Evolutionary conservation across 2,329 filamentous ascomycete genomes (phyloP), one percentile per base, ranked within the genome.

Genomic region (Pestalotiopsis sp.): DNA sequence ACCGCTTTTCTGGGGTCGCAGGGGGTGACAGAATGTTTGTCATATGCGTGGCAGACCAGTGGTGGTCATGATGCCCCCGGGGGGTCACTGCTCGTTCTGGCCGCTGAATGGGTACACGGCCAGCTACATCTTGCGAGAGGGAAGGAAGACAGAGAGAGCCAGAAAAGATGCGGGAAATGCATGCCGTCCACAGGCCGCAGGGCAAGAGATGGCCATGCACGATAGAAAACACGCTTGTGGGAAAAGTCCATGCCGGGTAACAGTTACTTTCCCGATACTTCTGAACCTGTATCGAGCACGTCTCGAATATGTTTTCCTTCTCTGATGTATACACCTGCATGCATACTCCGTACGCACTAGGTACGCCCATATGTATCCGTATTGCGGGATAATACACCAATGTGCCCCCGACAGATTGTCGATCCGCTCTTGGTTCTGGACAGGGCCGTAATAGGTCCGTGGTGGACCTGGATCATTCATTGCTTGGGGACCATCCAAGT

Each of bases 1-100:
- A 44, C 64, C 64, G 64, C 64, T 58, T 58, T 35, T 26, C 48
- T 65, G 44, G 48, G 63, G 63, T 44, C 52, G 40, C 48, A 52
- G 44, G 30, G 63, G 63, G 40, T 57, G 52, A 39, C 17, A 13
- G 48, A 35, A 44, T 26, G 38, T 35, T 26, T 44, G 20, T 20
- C 39, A 39, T 26, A 24, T 26, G 35, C 22, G 52, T 22, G 62
- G 22, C 48, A 30, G 13, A 56, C 13, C 62, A 17, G 52, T 55
- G 64, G 55, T 44, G 64, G 35, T 22, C 30, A 40, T 66, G 30
- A 55, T 66, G 44, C n/a, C 30, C n/a, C 40, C 40, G 48, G 26
- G 17, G 40, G 17, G 52, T 26, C 13, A 30, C 13, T 58, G 52
- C 64, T 52, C 44, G 10, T 52, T 52, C 44, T 52, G 44, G 44